Evolutionary conservation across 768 basidiomycete species (phyloP).

Genomic region (Boletus patriciae): DNA sequence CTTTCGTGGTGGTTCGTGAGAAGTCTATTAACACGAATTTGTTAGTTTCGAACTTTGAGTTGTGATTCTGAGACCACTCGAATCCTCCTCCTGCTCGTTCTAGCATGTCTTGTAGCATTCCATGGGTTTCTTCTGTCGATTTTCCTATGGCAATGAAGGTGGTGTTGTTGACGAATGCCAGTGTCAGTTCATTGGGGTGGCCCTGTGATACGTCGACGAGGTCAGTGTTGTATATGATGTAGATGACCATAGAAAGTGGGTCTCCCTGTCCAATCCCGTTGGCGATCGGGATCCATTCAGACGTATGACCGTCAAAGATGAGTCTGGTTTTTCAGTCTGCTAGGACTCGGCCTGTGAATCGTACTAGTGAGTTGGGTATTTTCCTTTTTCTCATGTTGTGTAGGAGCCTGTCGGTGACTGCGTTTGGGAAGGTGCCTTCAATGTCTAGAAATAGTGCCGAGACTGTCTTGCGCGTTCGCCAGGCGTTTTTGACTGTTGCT

Average conservation of each 20-base stretch:
- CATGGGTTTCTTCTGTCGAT: constrained; percentile 19
- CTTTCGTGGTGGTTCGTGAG: background rate
- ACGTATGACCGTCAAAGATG: constrained; percentile 22
- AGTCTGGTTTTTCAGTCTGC: constrained; percentile 1
- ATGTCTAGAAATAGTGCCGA: too few relatives aligned
- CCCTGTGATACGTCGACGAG: constrained; percentile 5
- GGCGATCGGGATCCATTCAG: constrained; percentile 7
- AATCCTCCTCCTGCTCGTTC: constrained; percentile 7
- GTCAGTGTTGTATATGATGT: constrained; percentile 35
- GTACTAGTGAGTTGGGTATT: background rate
- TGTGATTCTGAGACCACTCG: constrained; percentile 20
- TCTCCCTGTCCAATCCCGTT: constrained; percentile 37
- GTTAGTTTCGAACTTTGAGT: constrained; percentile 22
- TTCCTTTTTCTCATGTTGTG: background rate
- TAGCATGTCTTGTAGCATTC: constrained; percentile 29
- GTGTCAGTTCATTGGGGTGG: constrained; percentile 10
- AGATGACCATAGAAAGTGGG: constrained; percentile 32
- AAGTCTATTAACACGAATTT: constrained; percentile 24
- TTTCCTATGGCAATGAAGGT: constrained; percentile 26
- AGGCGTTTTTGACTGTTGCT: background rate
- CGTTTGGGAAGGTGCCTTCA: background rate
- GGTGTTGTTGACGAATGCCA: constrained; percentile 35
- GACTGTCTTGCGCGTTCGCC: too few relatives aligned
- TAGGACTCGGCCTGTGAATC: constrained; percentile 11
- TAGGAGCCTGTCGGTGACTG: background rate